Conservation (phyloP, 2,329 filamentous ascomycete genomes). For the Cladosporium sp. region DNA sequence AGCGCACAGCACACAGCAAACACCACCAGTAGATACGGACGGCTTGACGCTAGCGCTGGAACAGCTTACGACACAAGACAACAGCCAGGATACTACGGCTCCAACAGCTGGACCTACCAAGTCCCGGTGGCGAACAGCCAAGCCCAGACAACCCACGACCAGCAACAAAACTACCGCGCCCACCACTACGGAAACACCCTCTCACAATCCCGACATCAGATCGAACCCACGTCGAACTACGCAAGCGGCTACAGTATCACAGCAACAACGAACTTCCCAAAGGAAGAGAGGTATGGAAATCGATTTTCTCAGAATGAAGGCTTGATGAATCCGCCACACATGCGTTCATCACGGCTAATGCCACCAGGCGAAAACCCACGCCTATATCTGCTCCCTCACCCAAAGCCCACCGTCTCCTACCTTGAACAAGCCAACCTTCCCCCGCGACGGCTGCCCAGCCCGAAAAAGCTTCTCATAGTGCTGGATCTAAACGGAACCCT, state of each 20-base stretch:
- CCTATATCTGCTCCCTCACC: constrained; percentile 27
- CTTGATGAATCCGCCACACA: neutral
- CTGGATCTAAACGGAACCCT: constrained; percentile 94
- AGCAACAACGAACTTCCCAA: neutral
- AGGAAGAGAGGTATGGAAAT: constrained; percentile 5
- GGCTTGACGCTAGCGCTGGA: constrained; percentile 7
- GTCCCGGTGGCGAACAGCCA: constrained; percentile 16
- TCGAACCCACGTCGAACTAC: neutral
- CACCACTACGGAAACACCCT: neutral
- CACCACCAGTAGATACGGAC: neutral
- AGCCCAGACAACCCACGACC: neutral
- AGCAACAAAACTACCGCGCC: neutral
- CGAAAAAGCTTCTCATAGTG: constrained; percentile 68
- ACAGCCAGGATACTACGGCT: neutral
- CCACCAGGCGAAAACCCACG: constrained; percentile 11
- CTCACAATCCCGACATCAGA: neutral
- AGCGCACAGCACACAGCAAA: neutral
- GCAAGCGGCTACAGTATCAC: neutral
- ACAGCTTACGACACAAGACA: constrained; percentile 11
- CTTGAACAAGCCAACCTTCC: constrained; percentile 23
- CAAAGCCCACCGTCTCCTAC: constrained; percentile 30
- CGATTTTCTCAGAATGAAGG: neutral
- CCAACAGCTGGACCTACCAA: constrained; percentile 11
- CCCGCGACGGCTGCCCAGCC: constrained; percentile 20
- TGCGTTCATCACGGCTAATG: neutral